phyloP scores from a whole-genome alignment of 73 alveolate species.

The Paramecium octaurelia region DNA sequence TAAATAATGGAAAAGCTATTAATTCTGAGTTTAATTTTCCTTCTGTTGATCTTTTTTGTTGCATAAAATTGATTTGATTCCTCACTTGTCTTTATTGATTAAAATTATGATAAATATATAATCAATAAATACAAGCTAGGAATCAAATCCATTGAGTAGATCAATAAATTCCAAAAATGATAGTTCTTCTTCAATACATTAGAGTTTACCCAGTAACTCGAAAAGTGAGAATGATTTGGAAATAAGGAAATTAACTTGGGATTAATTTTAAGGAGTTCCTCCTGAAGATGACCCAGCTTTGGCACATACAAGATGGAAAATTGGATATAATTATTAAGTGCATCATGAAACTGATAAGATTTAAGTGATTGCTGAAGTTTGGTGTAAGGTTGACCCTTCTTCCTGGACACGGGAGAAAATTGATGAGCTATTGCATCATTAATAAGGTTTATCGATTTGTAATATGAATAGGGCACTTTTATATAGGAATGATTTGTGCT shows the following conservation, averaged over 20 bases:
- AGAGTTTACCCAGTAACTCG: background rate
- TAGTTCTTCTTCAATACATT: background rate
- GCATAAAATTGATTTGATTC: too few relatives aligned
- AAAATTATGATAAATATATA: background rate
- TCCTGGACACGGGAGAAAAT: background rate
- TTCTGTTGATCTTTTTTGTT: too few relatives aligned
- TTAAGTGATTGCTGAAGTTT: background rate
- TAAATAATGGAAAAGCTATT: background rate
- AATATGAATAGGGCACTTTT: background rate
- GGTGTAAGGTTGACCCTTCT: slow-evolving; percentile 46
- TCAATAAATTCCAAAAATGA: background rate
- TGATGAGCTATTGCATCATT: background rate
- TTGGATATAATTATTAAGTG: slow-evolving; percentile 38
- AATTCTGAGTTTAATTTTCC: background rate
- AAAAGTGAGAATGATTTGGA: background rate
- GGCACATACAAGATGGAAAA: slow-evolving; percentile 26
- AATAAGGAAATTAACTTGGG: slow-evolving; percentile 39
- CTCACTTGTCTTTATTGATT: too few relatives aligned
- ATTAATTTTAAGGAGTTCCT: slow-evolving; percentile 15
- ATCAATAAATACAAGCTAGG: background rate
- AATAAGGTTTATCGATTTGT: background rate
- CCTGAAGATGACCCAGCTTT: background rate
- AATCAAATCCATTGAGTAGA: background rate
- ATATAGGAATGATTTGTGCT: slow-evolving; percentile 43
- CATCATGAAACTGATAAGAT: background rate